Evolutionary conservation across 2,329 filamentous ascomycete genomes (phyloP).

Genomic region (Leptosphaerulina australis): DNA sequence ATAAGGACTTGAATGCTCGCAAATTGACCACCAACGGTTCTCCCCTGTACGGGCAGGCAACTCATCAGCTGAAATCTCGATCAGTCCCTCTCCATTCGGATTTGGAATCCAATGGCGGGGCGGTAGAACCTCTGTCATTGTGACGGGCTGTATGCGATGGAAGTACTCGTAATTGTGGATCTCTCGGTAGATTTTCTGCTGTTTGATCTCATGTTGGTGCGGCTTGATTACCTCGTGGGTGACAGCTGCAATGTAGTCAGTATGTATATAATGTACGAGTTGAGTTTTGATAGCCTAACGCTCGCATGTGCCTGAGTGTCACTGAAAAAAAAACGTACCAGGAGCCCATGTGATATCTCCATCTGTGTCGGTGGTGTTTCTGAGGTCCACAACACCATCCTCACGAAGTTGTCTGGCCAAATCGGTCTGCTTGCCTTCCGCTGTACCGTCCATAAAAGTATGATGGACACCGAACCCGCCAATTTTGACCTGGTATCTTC

Average conservation of each 20-base stretch:
- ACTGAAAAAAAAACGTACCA: conserved; percentile 33
- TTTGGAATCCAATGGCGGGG: conserved; percentile 58
- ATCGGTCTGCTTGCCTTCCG: conserved; percentile 8
- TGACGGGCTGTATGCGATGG: conserved; percentile 60
- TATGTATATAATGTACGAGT: not conserved
- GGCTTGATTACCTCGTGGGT: conserved; percentile 57
- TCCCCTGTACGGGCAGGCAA: conserved; percentile 44
- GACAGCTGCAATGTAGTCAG: conserved; percentile 51
- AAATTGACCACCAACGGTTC: conserved; percentile 40
- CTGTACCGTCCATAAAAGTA: conserved; percentile 10
- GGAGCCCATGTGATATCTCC: conserved; percentile 49
- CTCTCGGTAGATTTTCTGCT: conserved; percentile 58
- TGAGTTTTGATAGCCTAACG: not conserved
- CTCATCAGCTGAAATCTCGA: conserved; percentile 55
- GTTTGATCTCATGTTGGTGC: conserved; percentile 53
- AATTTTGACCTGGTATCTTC: not conserved
- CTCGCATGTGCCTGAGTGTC: not conserved
- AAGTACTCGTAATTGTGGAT: conserved; percentile 61
- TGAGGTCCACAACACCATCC: conserved; percentile 45
- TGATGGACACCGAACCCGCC: not conserved
- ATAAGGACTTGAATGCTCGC: conserved; percentile 26
- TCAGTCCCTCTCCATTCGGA: conserved; percentile 43
- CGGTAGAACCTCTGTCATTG: conserved; percentile 60
- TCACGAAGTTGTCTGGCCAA: conserved; percentile 19
- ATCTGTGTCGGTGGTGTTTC: conserved; percentile 49